phyloP scores from a whole-genome alignment of 2,329 filamentous ascomycete genomes.

The Pleomassaria siparia region DNA sequence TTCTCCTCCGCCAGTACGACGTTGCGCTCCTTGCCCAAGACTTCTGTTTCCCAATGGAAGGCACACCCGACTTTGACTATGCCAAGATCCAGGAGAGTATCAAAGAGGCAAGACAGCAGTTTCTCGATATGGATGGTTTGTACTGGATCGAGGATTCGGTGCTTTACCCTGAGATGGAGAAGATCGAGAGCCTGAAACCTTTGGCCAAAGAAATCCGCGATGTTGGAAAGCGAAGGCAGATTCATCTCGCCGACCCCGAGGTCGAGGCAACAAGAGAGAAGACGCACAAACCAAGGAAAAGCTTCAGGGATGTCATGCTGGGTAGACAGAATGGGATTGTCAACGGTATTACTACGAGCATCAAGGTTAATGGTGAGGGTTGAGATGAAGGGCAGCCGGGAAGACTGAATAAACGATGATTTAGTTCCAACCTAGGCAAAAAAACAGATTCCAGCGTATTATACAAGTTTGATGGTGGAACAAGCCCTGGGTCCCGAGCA shows the following conservation, averaged over 20 bases:
- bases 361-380: constrained; percentile 22
- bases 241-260: constrained; percentile 24
- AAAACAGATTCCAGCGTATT: background rate
- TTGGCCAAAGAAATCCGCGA: constrained; percentile 34
- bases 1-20: constrained; percentile 41
- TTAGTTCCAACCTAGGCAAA: background rate
- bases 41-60: constrained; percentile 41
- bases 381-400: constrained; percentile 15
- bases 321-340: background rate
- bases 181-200: constrained; percentile 28
- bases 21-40: constrained; percentile 43
- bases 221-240: constrained; percentile 25
- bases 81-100: constrained; percentile 38
- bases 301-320: constrained; percentile 37
- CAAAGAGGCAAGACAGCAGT: constrained; percentile 39
- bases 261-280: constrained; percentile 23
- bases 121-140: constrained; percentile 40
- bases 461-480: background rate
- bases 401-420: background rate
- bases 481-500: background rate
- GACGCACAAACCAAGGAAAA: constrained; percentile 36
- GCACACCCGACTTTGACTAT: constrained; percentile 41
- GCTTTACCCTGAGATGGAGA: constrained; percentile 31
- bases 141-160: constrained; percentile 41
- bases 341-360: background rate